These are phyloP conservation scores for Lomentospora prolificans DNA, from an alignment of 2,329 filamentous ascomycete species.

Conservation along the genomic window DNA sequence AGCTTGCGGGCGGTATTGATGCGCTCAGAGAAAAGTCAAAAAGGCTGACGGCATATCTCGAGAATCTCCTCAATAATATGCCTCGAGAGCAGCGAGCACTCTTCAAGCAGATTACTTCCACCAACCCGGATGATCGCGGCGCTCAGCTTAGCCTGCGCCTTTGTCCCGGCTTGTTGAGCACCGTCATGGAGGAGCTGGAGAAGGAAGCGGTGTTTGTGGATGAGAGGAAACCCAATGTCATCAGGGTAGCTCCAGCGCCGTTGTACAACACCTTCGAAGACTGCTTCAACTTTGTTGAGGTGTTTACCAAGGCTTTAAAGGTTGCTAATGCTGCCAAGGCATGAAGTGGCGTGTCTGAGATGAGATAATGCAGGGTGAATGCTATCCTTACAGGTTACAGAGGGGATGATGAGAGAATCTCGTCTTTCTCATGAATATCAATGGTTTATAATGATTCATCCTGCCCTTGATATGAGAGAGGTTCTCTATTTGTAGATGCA, in stretches of 20 bases:
- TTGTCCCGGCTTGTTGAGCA: constrained; percentile 49
- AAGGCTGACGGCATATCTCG: constrained; percentile 61
- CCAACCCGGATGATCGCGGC: constrained; percentile 53
- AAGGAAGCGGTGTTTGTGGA: constrained; percentile 64
- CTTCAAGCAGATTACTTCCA: constrained; percentile 57
- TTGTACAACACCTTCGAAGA: constrained; percentile 72
- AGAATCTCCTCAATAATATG: constrained; percentile 43
- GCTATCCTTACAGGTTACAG: too few species aligned
- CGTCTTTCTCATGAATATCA: too few species aligned
- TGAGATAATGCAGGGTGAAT: too few species aligned
- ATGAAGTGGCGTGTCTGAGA: background rate
- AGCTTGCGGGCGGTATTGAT: constrained; percentile 50
- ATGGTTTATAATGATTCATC: too few species aligned
- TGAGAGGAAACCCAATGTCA: constrained; percentile 69
- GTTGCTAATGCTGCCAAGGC: background rate
- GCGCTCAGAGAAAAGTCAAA: constrained; percentile 57
- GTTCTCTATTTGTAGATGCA: too few species aligned
- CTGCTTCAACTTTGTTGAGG: constrained; percentile 22
- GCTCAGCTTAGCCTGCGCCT: constrained; percentile 68
- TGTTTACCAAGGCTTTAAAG: constrained; percentile 17
- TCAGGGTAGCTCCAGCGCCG: constrained; percentile 68
- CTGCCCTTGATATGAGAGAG: too few species aligned
- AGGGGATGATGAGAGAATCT: background rate
- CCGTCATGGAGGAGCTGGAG: constrained; percentile 51
- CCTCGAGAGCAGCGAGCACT: constrained; percentile 17